Base-by-base conservation (phyloP, 257 asterid genomes). In the Solanum sitiens region DNA sequence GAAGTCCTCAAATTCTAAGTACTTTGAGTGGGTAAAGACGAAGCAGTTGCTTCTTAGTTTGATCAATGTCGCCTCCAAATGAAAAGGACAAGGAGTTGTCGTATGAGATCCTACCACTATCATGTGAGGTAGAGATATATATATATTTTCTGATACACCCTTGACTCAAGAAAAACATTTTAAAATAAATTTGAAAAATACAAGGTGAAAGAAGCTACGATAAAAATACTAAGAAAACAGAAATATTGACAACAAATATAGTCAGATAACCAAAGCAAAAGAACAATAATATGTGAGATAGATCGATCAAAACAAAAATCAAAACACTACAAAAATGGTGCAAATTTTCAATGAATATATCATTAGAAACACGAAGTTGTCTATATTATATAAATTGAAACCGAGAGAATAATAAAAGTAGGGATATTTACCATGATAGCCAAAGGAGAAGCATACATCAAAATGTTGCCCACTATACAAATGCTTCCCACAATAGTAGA, bases 371-470 rank as follows among this genome's bases (percentile, higher is more conserved):
- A 18, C 3, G 11, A 56, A 56, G 68, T 9, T 59, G 68, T 59
- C 27, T 59, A 21, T 59, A 1, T 23, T 2, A 65, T 72, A 37
- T 11, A 76, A 39, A 14, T 7, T 39, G 14, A 42, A 33, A 56
- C 15, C 1, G 2, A 20, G 30, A n/a, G 8, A 4, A 4, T 20
- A 27, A 23, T 21, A 25, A 30, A 86, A 4, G 3, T 5, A 6
- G 4, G 1, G 11, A 56, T 56, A 39, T 11, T 75, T 59, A 96
- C 98, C 99, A 95, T 96, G 84, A 95, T 86, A 73, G 99, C 70
- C 3, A 95, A 73, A 8, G 99, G 99, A 4, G 99, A 83, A 15
- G 98, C 99, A 56, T 96, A 96, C 99, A 96, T 96, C 84, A 93
- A 21, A 40, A 94, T 91, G 50, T 94, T 95, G 8, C 92, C 98